A percentile compares a stretch with the other conserved stretches of the same genome.
Evolutionary conservation across 805 yeast genomes (phyloP).

Genomic region (Saccharomycopsis lassenensis): DNA sequence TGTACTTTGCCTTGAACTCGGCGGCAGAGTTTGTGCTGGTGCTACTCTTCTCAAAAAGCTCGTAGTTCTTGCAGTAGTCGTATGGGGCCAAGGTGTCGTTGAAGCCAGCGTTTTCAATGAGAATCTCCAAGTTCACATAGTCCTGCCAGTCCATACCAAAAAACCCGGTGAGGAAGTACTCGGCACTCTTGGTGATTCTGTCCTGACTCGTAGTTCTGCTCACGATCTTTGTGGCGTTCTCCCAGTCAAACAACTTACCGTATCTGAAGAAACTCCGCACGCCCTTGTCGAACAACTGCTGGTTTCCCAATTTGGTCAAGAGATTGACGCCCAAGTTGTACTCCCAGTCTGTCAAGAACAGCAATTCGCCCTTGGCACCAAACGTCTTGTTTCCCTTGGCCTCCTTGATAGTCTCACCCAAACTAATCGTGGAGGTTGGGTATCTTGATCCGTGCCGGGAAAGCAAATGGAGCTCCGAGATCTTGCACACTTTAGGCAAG

Average conservation of each 20-base stretch:
- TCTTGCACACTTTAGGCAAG: slow-evolving; percentile 31
- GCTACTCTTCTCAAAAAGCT: not conserved
- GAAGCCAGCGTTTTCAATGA: slow-evolving; percentile 18
- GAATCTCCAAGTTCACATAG: slow-evolving; percentile 19
- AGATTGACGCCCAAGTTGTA: slow-evolving; percentile 15
- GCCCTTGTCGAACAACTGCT: slow-evolving; percentile 20
- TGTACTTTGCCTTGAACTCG: slow-evolving; percentile 24
- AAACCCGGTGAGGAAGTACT: slow-evolving; percentile 38
- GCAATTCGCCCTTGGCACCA: slow-evolving; percentile 34
- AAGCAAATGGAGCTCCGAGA: slow-evolving; percentile 59
- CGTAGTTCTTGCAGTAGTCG: slow-evolving; percentile 5
- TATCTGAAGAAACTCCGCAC: slow-evolving; percentile 18
- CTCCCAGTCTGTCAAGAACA: slow-evolving; percentile 38
- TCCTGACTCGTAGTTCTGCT: slow-evolving; percentile 31
- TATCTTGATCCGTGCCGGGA: slow-evolving; percentile 76
- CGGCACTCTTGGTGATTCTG: slow-evolving; percentile 37
- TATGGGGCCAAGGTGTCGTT: slow-evolving; percentile 19
- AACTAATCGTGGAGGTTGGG: slow-evolving; percentile 38
- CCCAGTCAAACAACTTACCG: slow-evolving; percentile 17
- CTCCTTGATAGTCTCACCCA: slow-evolving; percentile 26
- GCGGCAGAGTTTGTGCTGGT: not conserved
- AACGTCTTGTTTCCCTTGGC: slow-evolving; percentile 26
- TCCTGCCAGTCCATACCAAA: slow-evolving; percentile 26
- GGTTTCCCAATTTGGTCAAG: slow-evolving; percentile 19
- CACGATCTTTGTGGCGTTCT: slow-evolving; percentile 14